Conservation (phyloP, 176 grass and related monocot genomes). For the Carex cristatella region DNA sequence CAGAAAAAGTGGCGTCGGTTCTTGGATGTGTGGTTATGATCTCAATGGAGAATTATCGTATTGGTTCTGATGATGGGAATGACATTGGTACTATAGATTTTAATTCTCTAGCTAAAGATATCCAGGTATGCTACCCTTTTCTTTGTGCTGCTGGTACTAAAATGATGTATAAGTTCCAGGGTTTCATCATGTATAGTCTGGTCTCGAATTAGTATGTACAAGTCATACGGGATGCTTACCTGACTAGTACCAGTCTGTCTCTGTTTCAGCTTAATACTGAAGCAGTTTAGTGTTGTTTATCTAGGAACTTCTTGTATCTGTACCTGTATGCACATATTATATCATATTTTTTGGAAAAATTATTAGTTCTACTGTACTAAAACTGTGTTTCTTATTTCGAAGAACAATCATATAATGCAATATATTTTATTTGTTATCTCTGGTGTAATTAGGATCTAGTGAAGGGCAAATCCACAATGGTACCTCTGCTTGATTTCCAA, state of each 20-base stretch:
- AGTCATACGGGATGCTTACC: not conserved
- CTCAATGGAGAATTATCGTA: constrained; percentile 97
- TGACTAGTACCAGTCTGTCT: not conserved
- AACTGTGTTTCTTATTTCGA: not conserved
- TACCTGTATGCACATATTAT: not conserved
- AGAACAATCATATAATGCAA: not conserved
- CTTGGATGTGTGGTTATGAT: constrained; percentile 86
- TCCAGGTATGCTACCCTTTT: constrained; percentile 45
- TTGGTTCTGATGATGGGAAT: constrained; percentile 58
- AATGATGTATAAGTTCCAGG: not conserved
- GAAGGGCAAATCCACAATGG: constrained; percentile 68
- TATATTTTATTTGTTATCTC: constrained; percentile 11
- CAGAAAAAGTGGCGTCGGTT: constrained; percentile 93
- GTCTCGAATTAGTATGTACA: not conserved
- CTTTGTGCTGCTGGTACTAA: not conserved
- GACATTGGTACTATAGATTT: constrained; percentile 80
- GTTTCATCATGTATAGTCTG: not conserved
- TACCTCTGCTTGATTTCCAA: constrained; percentile 90
- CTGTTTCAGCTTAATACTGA: not conserved
- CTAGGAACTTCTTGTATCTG: not conserved
- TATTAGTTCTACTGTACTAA: not conserved
- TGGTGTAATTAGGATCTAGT: constrained; percentile 73
- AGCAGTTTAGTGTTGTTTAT: not conserved
- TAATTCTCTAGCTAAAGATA: constrained; percentile 45
- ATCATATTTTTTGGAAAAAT: not conserved